These are phyloP conservation scores for Potentilla sterilis DNA, from an alignment of 306 rosid species.

Conservation along the genomic window DNA sequence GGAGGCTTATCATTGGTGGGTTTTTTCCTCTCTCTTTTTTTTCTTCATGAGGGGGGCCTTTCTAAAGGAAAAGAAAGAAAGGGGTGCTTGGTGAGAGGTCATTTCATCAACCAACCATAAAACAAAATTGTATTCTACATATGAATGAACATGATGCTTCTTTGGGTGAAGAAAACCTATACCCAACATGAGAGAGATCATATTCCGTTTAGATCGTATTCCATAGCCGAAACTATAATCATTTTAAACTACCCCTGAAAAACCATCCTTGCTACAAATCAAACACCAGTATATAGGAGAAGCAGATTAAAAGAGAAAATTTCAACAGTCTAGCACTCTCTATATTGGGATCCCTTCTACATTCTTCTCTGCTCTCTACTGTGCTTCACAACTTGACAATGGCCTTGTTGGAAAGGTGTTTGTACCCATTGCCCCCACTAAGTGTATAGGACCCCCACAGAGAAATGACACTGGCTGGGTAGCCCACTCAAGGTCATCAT, in stretches of 20 bases:
- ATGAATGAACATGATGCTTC: slow-evolving; percentile 42
- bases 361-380: slow-evolving; percentile 7
- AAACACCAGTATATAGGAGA: background rate
- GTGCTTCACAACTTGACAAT: slow-evolving; percentile 29
- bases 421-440: slow-evolving; percentile 65
- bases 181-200: slow-evolving; percentile 24
- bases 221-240: background rate
- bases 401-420: slow-evolving; percentile 53
- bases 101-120: slow-evolving; percentile 57
- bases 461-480: slow-evolving; percentile 18
- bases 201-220: slow-evolving; percentile 6
- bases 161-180: slow-evolving; percentile 42
- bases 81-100: slow-evolving; percentile 69
- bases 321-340: no score
- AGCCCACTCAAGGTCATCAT: slow-evolving; percentile 46
- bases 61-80: slow-evolving; percentile 24
- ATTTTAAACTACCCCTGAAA: background rate
- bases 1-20: slow-evolving; percentile 26
- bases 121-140: slow-evolving; percentile 42
- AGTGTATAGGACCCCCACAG: slow-evolving; percentile 27
- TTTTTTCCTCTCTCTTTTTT: background rate
- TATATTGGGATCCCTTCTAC: no score
- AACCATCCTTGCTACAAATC: background rate
- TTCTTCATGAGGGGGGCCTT: slow-evolving; percentile 12
- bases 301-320: background rate